Percentiles rank a stretch among this genome's conserved stretches.
phyloP scores from a whole-genome alignment of 768 basidiomycete genomes.

The Mycena floridula region DNA sequence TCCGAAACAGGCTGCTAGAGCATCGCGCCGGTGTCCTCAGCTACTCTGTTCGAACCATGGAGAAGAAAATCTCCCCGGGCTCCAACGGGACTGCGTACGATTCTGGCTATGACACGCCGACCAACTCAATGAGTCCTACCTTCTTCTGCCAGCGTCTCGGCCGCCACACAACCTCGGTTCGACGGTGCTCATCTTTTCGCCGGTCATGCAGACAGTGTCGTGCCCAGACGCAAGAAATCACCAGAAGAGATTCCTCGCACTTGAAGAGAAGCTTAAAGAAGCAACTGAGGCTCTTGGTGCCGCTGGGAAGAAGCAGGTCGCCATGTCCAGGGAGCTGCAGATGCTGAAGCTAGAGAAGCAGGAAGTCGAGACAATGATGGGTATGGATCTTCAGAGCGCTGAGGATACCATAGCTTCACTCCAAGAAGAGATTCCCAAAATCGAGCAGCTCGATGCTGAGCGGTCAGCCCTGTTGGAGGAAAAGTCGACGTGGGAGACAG shows the following conservation, averaged over 20 bases:
- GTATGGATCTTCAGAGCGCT: constrained; percentile 59
- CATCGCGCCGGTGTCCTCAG: constrained; percentile 82
- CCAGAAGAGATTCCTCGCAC: constrained; percentile 36
- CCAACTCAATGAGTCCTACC: constrained; percentile 44
- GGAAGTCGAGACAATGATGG: constrained; percentile 57
- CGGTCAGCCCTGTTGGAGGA: constrained; percentile 43
- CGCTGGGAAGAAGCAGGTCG: constrained; percentile 56
- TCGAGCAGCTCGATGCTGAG: constrained; percentile 42
- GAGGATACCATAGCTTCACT: constrained; percentile 59
- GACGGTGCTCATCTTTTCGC: constrained; percentile 84
- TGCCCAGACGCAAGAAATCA: constrained; percentile 41
- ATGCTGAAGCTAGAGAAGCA: constrained; percentile 62
- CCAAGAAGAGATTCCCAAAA: constrained; percentile 46
- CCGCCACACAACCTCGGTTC: constrained; percentile 52
- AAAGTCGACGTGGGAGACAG: constrained; percentile 44
- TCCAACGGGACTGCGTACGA: constrained; percentile 24
- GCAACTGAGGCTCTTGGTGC: constrained; percentile 52
- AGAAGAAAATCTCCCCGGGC: constrained; percentile 38
- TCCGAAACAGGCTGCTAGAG: constrained; percentile 62
- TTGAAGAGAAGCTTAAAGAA: constrained; percentile 63
- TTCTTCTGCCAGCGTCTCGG: constrained; percentile 36
- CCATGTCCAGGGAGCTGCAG: constrained; percentile 56
- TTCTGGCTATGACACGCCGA: constrained; percentile 50
- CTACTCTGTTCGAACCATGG: constrained; percentile 60
- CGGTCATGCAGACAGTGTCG: constrained; percentile 64